Base-by-base conservation (phyloP, 2,329 filamentous ascomycete genomes). In the Tolypocladium guangdongense region DNA sequence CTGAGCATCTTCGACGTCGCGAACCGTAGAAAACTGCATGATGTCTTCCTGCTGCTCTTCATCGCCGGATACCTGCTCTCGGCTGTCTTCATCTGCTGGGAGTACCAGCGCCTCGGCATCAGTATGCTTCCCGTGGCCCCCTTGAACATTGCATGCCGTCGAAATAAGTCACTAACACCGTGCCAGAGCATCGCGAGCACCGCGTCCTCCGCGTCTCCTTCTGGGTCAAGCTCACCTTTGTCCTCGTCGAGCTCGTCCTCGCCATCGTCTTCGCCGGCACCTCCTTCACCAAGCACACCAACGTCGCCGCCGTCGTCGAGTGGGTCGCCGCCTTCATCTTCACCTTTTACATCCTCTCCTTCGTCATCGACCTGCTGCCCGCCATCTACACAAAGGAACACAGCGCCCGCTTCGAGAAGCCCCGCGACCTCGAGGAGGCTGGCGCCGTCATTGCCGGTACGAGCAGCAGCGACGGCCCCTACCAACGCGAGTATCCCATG, bases 41-140 rank as follows among this genome's bases (percentile, higher is more conserved):
- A 89, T 63, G 74, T 82, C 2, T 95, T 95, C 70, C 72, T 99
- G 37, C 70, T 81, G 1, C 70, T 96, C 51, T 99, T 99, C 68
- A 89, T 96, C 66, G 83, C 70, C 16, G 93, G 90, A 36, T 97
- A 95, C 68, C 74, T 96, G 52, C 66, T 96, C 52, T 89, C 85
- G 5, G 91, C 92, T 53, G 78, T 96, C 60, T 92, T 91, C 69
- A 87, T 92, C 59, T 96, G 91, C 74, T 84, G 82, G 73, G 90
- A 96, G 68, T 96, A 95, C 68, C 86, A 93, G 63, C 84, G 88
- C 2, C 78, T 97, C 1, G 90, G 90, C 30, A 83, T 86, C 52
- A 85, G 80, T 81, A 68, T 41, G 14, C 41, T 45, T 39, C 22
- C 51, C 24, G n/a, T 11, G 36, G 12, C 43, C 30, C 30, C n/a